These are phyloP conservation scores for Penicillium samsonianum DNA, from an alignment of 495 filamentous ascomycete genomes.

Conservation along the genomic window DNA sequence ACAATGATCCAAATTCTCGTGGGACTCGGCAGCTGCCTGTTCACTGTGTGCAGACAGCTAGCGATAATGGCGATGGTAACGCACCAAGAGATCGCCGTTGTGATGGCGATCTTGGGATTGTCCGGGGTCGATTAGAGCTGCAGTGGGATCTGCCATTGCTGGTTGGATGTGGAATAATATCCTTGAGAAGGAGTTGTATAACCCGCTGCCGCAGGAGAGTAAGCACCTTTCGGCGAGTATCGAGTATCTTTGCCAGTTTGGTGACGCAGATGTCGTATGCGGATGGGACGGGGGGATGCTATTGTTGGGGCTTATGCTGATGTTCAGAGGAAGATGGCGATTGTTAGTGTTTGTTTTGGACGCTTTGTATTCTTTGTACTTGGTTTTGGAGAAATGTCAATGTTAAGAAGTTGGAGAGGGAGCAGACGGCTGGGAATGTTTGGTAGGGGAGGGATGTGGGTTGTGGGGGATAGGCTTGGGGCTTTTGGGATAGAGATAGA, in stretches of 20 bases:
- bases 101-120: constrained; percentile 60
- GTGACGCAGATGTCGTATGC: constrained; percentile 50
- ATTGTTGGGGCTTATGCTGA: constrained; percentile 56
- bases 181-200: constrained; percentile 52
- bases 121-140: constrained; percentile 62
- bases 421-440: constrained; percentile 22
- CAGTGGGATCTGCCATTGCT: constrained; percentile 59
- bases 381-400: constrained; percentile 55
- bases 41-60: constrained; percentile 62
- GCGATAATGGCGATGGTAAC: constrained; percentile 63
- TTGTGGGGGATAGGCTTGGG: too few species aligned
- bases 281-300: constrained; percentile 49
- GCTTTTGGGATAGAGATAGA: too few species aligned
- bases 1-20: constrained; percentile 72
- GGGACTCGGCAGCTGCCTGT: constrained; percentile 55
- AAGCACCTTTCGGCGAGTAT: constrained; percentile 43
- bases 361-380: constrained; percentile 42
- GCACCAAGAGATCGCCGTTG: constrained; percentile 64
- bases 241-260: constrained; percentile 51
- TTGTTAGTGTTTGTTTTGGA: constrained; percentile 44
- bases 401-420: constrained; percentile 44
- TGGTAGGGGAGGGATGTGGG: not conserved
- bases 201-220: constrained; percentile 51
- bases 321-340: constrained; percentile 55
- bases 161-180: constrained; percentile 63